phyloP scores from a whole-genome alignment of 768 basidiomycete species.

The Naganishia antarctica region DNA sequence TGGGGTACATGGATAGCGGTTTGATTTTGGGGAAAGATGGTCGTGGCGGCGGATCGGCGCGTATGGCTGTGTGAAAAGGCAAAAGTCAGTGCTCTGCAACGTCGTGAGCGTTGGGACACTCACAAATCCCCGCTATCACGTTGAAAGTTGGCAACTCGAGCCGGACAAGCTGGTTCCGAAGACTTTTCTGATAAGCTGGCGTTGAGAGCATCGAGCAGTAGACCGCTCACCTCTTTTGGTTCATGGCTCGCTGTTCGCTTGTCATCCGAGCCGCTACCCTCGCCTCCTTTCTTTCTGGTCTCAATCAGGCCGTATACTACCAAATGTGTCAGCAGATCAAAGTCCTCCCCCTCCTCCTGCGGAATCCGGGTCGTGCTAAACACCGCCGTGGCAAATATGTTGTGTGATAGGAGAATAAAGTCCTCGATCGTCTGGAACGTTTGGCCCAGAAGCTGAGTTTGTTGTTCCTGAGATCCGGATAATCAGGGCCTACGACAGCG shows the following conservation, averaged over 20 bases:
- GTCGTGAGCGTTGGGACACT: not conserved
- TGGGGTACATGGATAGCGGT: slow-evolving; percentile 34
- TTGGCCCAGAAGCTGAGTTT: not conserved
- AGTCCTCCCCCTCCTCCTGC: not conserved
- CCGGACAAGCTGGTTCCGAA: not conserved
- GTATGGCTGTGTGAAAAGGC: slow-evolving; percentile 21
- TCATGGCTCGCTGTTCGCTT: not conserved
- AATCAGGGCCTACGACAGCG: not conserved
- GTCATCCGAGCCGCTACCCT: not conserved
- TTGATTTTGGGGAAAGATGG: slow-evolving; percentile 41
- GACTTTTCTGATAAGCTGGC: not conserved
- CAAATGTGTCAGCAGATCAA: slow-evolving; percentile 1
- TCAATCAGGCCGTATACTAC: slow-evolving; percentile 1
- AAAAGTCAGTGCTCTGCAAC: not conserved
- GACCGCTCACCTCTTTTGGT: slow-evolving; percentile 1
- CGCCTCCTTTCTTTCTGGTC: not conserved
- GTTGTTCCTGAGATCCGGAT: not conserved
- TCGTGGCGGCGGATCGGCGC: slow-evolving; percentile 47
- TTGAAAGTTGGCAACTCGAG: slow-evolving; percentile 19
- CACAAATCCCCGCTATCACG: slow-evolving; percentile 15
- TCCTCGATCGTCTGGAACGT: slow-evolving; percentile 23
- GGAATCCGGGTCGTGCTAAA: slow-evolving; percentile 1
- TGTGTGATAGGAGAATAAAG: slow-evolving; percentile 18
- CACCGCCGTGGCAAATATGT: not conserved
- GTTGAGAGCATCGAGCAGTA: not conserved